Evolutionary conservation across 176 grass and related monocot genomes (phyloP), one percentile per base, ranked within the genome.

Genomic region (Canna indica): DNA sequence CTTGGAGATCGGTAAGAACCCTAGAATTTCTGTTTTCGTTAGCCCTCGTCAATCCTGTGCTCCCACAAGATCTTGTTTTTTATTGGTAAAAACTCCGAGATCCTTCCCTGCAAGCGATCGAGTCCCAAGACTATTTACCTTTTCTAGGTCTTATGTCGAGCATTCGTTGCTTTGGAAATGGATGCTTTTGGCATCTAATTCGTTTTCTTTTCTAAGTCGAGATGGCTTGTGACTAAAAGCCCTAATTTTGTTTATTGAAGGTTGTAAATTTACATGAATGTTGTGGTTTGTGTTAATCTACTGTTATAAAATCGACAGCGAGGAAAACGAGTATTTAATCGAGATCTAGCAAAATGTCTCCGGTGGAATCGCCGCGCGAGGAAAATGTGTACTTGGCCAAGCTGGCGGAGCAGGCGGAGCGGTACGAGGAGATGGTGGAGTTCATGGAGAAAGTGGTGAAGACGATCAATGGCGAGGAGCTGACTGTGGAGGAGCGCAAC

Each of bases 381-480:
- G 75, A 81, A 45, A 81, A 86, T 75, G 83, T 86, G 71, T 86
- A 86, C 74, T 70, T 81, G 79, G 83, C 83, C 71, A 86, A 86
- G 75, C 83, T 86, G 5, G 83, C 83, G 0, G 83, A 86, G 75
- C 83, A 86, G 71, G 83, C 83, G 15, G 83, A 86, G 75, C 63
- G 83, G 50, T 86, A 86, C 0, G 83, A 86, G 79, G 83, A 86
- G 33, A 81, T 86, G 83, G 83, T 86, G 0, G 83, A 86, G 16
- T 86, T 86, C 75, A 86, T 86, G 83, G 83, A 86, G 79, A 86
- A 86, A 44, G 83, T 86, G 32, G 83, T 66, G n/a, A 86, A 81
- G 69, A 71, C 79, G 0, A 67, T 76, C 28, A 72, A 75, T 62
- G 83, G 64, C 15, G 79, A 80, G 20, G 83, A 86, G 70, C 83